A percentile compares a stretch with the other conserved stretches of the same genome.
phyloP scores from a whole-genome alignment of 176 grass and related monocot species.

The Musa itinerans region DNA sequence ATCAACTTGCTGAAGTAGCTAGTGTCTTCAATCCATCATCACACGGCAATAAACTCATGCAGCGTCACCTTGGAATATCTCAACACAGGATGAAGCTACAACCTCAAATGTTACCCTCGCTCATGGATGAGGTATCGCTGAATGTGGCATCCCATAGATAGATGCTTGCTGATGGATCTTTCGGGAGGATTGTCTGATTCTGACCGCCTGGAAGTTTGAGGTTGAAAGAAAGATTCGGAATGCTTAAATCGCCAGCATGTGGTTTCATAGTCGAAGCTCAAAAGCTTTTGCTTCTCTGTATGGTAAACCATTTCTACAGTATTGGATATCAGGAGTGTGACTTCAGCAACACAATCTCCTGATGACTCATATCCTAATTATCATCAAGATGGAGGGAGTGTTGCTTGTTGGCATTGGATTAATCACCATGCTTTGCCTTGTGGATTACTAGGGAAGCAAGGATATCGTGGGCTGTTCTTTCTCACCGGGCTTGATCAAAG shows the following conservation, averaged over 20 bases:
- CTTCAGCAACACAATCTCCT: no score
- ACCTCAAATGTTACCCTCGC: constrained; percentile 25
- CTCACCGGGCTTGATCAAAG: no score
- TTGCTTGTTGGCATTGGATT: neutral
- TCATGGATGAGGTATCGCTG: neutral
- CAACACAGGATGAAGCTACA: constrained; percentile 33
- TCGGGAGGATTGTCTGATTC: neutral
- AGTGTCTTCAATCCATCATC: constrained; percentile 32
- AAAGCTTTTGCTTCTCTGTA: neutral
- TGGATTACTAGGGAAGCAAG: no score
- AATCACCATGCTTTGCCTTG: no score
- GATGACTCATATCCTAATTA: neutral
- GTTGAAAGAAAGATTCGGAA: no score
- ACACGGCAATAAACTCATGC: neutral
- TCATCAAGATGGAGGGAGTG: neutral
- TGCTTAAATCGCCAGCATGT: neutral
- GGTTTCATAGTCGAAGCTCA: neutral
- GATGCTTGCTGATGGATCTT: neutral
- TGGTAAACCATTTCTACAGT: neutral
- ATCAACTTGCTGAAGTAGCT: constrained; percentile 12
- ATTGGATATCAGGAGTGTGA: no score
- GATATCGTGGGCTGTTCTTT: no score
- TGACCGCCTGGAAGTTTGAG: no score
- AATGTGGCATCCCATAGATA: neutral
- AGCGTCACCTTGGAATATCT: constrained; percentile 12